These are phyloP conservation scores for Oropetium thomaeum DNA, from an alignment of 176 grass and related monocot species.

Conservation along the genomic window DNA sequence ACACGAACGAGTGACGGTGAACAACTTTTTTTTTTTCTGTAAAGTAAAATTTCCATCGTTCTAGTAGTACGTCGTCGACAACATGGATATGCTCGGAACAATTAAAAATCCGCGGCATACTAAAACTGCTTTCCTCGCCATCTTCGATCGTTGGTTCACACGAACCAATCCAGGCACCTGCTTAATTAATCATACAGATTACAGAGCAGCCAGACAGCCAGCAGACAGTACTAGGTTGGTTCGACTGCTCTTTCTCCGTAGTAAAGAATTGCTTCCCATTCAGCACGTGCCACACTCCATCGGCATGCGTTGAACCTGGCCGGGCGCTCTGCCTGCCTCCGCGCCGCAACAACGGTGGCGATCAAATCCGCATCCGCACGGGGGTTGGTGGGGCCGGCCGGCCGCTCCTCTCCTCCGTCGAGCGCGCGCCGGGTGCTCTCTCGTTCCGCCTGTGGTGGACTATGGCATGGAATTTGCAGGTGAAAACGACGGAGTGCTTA, in stretches of 20 bases:
- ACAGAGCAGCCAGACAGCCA: neutral
- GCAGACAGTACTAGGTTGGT: neutral
- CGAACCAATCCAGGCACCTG: neutral
- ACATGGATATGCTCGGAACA: slow-evolving; percentile 13
- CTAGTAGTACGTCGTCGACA: too few species aligned
- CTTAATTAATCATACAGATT: slow-evolving; percentile 3
- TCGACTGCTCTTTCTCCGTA: neutral
- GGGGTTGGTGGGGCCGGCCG: slow-evolving; percentile 16
- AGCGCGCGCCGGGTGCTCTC: slow-evolving; percentile 3
- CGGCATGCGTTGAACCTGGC: slow-evolving; percentile 18
- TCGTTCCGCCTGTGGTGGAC: slow-evolving; percentile 8
- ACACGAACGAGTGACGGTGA: neutral
- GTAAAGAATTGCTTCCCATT: neutral
- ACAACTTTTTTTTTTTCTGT: neutral
- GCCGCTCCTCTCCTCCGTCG: neutral
- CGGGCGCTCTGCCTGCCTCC: neutral
- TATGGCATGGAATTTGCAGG: neutral
- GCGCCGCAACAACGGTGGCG: slow-evolving; percentile 20
- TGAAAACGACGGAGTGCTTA: neutral
- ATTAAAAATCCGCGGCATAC: neutral
- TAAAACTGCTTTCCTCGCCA: neutral
- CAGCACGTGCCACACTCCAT: slow-evolving; percentile 17
- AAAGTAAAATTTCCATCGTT: too few species aligned
- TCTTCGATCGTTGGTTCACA: slow-evolving; percentile 1
- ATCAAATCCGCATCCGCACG: slow-evolving; percentile 8